These are phyloP conservation scores for Kodamaea arcana DNA, from an alignment of 1,139 yeast species.

Conservation along the genomic window DNA sequence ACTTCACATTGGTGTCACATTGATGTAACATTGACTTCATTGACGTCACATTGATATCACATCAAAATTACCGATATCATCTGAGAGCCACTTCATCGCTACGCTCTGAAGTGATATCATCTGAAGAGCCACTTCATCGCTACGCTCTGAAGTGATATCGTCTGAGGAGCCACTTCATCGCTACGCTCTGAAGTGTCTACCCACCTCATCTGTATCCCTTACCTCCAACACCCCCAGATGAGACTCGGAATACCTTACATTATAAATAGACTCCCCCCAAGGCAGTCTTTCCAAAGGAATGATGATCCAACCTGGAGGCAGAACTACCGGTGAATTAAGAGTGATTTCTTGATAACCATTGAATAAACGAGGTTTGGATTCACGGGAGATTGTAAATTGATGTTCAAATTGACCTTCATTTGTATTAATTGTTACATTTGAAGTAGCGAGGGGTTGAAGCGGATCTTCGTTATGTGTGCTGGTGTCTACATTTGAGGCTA, in stretches of 20 bases:
- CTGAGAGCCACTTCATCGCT: background rate
- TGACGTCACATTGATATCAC: too few relatives aligned
- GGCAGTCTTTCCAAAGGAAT: constrained; percentile 7
- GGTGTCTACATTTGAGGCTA: too few relatives aligned
- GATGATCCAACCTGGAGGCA: constrained; percentile 9
- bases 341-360: background rate
- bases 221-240: background rate
- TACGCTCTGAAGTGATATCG: background rate
- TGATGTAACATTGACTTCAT: too few relatives aligned
- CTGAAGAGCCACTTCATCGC: background rate
- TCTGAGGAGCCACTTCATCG: background rate
- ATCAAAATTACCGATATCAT: background rate
- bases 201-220: too few relatives aligned
- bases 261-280: constrained; percentile 1
- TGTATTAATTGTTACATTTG: too few relatives aligned
- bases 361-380: background rate
- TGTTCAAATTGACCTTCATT: too few relatives aligned
- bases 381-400: too few relatives aligned
- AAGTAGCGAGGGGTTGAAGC: too few relatives aligned
- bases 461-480: too few relatives aligned
- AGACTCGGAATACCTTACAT: constrained; percentile 5
- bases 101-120: background rate
- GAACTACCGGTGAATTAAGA: background rate
- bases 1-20: too few relatives aligned
- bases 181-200: background rate